Conservation (phyloP, 129 eudicot genomes). For the Silybum marianum region DNA sequence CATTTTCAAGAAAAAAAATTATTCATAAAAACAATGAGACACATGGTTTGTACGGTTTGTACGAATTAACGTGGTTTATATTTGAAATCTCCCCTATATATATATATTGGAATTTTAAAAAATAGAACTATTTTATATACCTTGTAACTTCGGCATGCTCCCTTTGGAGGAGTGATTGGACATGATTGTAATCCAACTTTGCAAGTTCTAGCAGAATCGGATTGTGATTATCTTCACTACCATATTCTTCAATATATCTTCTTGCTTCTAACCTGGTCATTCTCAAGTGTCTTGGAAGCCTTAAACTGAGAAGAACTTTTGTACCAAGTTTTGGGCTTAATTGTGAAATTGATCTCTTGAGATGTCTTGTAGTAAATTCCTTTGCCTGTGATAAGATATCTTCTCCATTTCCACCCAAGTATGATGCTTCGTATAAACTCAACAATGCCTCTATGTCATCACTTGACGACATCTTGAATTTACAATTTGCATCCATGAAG, state of each 20-base stretch:
- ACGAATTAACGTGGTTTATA: too few relatives aligned
- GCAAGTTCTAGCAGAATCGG: conserved; percentile 4
- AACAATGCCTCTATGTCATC: conserved; percentile 19
- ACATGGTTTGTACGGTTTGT: too few relatives aligned
- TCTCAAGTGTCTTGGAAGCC: conserved; percentile 41
- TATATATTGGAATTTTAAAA: not conserved
- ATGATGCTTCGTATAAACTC: conserved; percentile 46
- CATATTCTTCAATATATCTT: conserved; percentile 29
- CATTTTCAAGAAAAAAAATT: too few relatives aligned
- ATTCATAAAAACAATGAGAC: too few relatives aligned
- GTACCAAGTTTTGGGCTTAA: conserved; percentile 3
- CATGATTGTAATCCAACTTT: conserved; percentile 36
- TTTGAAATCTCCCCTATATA: too few relatives aligned
- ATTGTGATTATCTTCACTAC: conserved; percentile 5
- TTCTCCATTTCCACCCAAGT: conserved; percentile 34
- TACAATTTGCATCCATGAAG: not conserved
- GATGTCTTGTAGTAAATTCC: conserved; percentile 28
- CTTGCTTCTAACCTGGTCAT: conserved; percentile 37
- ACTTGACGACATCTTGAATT: not conserved
- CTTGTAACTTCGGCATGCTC: conserved; percentile 34
- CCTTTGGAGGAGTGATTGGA: conserved; percentile 38
- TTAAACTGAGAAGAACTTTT: conserved; percentile 20
- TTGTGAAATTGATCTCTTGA: conserved; percentile 14
- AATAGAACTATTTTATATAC: not conserved
- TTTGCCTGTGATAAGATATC: conserved; percentile 22